A percentile compares a stretch with the other conserved stretches of the same genome.
These are phyloP conservation scores for Ganoderma lingzhi DNA, from an alignment of 1,284 basidiomycete genomes.

Conservation along the genomic window DNA sequence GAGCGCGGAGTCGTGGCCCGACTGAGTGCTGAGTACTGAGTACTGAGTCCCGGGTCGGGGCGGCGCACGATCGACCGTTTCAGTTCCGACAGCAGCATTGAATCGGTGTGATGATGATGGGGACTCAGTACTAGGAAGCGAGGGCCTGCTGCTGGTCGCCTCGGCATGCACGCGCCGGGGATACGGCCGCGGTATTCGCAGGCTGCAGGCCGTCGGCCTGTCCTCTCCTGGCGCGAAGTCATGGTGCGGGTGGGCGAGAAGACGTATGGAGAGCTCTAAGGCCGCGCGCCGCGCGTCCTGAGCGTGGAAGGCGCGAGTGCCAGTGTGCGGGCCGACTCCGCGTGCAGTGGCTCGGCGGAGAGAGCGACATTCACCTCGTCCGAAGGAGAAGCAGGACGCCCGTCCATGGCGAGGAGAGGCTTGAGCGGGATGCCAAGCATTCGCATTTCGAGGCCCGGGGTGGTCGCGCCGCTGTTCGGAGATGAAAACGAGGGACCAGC, in stretches of 20 bases:
- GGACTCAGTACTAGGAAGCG: not conserved
- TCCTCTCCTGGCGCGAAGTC: not conserved
- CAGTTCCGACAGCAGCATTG: not conserved
- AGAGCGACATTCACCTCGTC: not conserved
- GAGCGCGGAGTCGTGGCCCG: not conserved
- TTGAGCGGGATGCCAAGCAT: slow-evolving; percentile 6
- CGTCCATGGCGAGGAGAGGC: not conserved
- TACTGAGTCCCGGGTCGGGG: slow-evolving; percentile 1
- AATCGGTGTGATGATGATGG: not conserved
- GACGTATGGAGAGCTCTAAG: not conserved
- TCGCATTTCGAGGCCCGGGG: not conserved
- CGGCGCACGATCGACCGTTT: slow-evolving; percentile 4
- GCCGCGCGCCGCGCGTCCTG: not conserved
- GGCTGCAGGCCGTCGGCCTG: not conserved
- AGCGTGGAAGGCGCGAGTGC: too few species aligned
- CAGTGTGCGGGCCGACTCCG: not conserved
- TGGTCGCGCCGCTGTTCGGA: slow-evolving; percentile 8
- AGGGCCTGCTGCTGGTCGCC: too few species aligned
- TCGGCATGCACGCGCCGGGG: not conserved
- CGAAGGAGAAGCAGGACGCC: not conserved
- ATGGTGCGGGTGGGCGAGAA: not conserved
- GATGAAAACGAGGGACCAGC: not conserved
- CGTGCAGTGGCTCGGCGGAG: not conserved
- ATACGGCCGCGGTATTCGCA: not conserved
- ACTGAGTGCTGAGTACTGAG: too few species aligned